Evolutionary conservation across 495 filamentous ascomycete genomes (phyloP).

Genomic region (Usnea hakonensis): DNA sequence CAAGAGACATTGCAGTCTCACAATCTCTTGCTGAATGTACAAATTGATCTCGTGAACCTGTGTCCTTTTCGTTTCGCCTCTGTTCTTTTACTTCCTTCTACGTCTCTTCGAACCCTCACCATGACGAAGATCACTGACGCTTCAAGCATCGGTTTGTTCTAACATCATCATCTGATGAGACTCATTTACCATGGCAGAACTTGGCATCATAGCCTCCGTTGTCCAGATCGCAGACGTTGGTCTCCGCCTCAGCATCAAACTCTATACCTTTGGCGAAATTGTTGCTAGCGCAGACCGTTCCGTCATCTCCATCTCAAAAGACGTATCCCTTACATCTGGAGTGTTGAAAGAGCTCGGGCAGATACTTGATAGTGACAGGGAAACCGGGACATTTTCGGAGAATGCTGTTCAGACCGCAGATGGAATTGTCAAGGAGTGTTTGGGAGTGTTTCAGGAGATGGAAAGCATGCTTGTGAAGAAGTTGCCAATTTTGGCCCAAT

Average conservation of each 20-base stretch:
- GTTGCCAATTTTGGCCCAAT: background rate
- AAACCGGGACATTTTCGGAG: conserved; percentile 23
- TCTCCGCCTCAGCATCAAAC: conserved; percentile 29
- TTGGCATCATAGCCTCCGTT: conserved; percentile 32
- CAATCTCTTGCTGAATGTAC: no score
- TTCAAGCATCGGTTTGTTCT: no score
- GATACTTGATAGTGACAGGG: conserved; percentile 24
- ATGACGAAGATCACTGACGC: no score
- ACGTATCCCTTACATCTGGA: conserved; percentile 32
- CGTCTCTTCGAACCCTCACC: no score
- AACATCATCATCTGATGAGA: background rate
- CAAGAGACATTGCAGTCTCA: no score
- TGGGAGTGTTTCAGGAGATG: conserved; percentile 29
- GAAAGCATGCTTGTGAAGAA: conserved; percentile 23
- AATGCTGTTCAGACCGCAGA: conserved; percentile 24
- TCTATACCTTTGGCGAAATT: conserved; percentile 33
- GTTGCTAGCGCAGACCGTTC: conserved; percentile 28
- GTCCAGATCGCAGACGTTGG: conserved; percentile 35
- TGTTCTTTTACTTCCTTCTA: no score
- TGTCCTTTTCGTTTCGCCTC: no score
- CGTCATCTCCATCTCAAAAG: conserved; percentile 30
- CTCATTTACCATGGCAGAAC: conserved; percentile 12
- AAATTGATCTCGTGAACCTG: no score
- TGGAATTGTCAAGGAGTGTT: conserved; percentile 25
- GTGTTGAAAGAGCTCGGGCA: conserved; percentile 30